phyloP scores from a whole-genome alignment of 2,329 filamentous ascomycete species.

The Ophiostoma quercus region DNA sequence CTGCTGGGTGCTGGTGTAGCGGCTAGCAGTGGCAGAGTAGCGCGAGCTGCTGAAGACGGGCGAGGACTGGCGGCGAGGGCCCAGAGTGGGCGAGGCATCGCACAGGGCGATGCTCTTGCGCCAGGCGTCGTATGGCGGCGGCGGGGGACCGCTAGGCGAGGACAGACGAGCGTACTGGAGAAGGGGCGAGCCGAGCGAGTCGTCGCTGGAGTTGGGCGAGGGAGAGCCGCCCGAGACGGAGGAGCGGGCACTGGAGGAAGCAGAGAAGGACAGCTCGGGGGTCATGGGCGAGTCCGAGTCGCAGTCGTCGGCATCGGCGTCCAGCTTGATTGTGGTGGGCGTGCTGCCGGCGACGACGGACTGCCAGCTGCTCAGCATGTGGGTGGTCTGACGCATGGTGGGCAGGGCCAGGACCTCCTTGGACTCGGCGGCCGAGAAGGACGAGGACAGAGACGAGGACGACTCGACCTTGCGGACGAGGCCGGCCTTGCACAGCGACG shows the following conservation, averaged over 20 bases:
- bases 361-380: slow-evolving; percentile 26
- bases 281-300: slow-evolving; percentile 16
- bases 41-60: background rate
- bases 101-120: slow-evolving; percentile 18
- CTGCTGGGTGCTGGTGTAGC: slow-evolving; percentile 13
- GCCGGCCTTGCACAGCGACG: slow-evolving; percentile 22
- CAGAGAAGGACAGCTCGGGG: slow-evolving; percentile 18
- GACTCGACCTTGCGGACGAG: slow-evolving; percentile 7
- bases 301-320: background rate
- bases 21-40: background rate
- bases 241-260: slow-evolving; percentile 21
- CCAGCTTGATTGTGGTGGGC: background rate
- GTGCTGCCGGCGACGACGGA: slow-evolving; percentile 16
- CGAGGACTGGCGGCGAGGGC: background rate
- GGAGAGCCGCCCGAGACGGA: slow-evolving; percentile 21
- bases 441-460: background rate
- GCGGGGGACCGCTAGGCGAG: slow-evolving; percentile 20
- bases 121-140: slow-evolving; percentile 25
- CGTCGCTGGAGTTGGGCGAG: background rate
- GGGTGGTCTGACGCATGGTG: slow-evolving; percentile 27
- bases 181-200: background rate
- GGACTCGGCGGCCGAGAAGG: background rate
- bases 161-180: slow-evolving; percentile 14
- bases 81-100: background rate
- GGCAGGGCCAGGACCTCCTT: slow-evolving; percentile 21